Conservation (phyloP, 2,329 filamentous ascomycete genomes). For the Stemphylium vesicarium region DNA sequence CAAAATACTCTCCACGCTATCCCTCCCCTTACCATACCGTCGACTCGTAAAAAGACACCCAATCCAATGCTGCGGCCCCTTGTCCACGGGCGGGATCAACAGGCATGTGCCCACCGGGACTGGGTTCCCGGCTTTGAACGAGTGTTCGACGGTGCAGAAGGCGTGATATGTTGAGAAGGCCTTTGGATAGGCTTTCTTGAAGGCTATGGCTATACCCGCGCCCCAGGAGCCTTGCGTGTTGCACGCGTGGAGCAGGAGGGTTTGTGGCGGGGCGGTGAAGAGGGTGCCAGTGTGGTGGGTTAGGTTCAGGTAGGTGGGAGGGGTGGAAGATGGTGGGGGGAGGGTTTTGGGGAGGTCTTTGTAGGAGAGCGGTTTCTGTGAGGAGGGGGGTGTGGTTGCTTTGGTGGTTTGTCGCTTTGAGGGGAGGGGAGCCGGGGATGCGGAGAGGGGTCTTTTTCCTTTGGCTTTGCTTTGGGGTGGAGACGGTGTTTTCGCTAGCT, state of each 20-base stretch:
- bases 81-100: slow-evolving; percentile 59
- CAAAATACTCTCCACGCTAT: slow-evolving; percentile 55
- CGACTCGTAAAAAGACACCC: slow-evolving; percentile 65
- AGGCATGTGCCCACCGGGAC: slow-evolving; percentile 56
- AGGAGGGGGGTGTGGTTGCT: too few relatives aligned
- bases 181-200: slow-evolving; percentile 58
- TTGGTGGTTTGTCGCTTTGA: slow-evolving; percentile 7
- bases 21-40: slow-evolving; percentile 55
- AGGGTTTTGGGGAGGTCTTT: slow-evolving; percentile 11
- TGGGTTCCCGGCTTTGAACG: slow-evolving; percentile 24
- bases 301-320: slow-evolving; percentile 13
- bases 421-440: background rate
- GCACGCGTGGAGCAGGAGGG: slow-evolving; percentile 65
- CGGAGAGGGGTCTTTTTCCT: slow-evolving; percentile 1
- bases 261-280: slow-evolving; percentile 58
- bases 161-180: slow-evolving; percentile 57
- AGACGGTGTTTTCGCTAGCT: background rate
- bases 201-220: slow-evolving; percentile 62
- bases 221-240: slow-evolving; percentile 65
- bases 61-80: slow-evolving; percentile 57
- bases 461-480: background rate
- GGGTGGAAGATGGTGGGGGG: background rate
- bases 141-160: slow-evolving; percentile 52
- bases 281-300: slow-evolving; percentile 54
- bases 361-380: slow-evolving; percentile 14